These are phyloP conservation scores for Parsonsia alboflavescens DNA, from an alignment of 257 asterid species.

Conservation along the genomic window DNA sequence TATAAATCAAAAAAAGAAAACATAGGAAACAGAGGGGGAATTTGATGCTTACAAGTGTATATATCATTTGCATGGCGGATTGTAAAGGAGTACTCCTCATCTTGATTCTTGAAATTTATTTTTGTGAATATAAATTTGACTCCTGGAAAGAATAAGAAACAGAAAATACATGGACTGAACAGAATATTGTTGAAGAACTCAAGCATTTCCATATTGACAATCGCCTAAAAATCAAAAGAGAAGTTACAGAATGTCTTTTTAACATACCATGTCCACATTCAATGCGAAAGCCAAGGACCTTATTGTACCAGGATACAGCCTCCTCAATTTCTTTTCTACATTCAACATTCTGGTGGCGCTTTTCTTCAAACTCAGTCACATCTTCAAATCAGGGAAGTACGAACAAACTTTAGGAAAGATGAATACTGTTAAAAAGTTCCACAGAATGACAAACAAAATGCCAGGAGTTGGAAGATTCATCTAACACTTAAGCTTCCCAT, in stretches of 20 bases:
- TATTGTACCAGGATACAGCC: slow-evolving; percentile 85
- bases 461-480: background rate
- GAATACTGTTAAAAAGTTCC: too few relatives aligned
- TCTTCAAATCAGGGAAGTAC: slow-evolving; percentile 37
- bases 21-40: background rate
- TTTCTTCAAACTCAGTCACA: slow-evolving; percentile 46
- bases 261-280: slow-evolving; percentile 79
- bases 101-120: slow-evolving; percentile 49
- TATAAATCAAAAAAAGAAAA: background rate
- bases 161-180: background rate
- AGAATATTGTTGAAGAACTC: slow-evolving; percentile 1
- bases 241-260: background rate
- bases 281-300: slow-evolving; percentile 75
- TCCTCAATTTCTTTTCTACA: slow-evolving; percentile 63
- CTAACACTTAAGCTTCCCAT: background rate
- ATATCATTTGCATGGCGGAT: slow-evolving; percentile 65
- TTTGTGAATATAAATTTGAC: slow-evolving; percentile 78
- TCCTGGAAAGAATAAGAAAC: slow-evolving; percentile 34
- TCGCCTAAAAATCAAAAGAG: background rate
- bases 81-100: slow-evolving; percentile 63
- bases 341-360: slow-evolving; percentile 40
- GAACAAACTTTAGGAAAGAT: slow-evolving; percentile 18
- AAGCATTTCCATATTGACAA: slow-evolving; percentile 3
- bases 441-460: too few relatives aligned
- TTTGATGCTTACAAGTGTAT: slow-evolving; percentile 64